Evolutionary conservation across 306 rosid species (phyloP).

Genomic region (Pterocarpus macrocarpus): DNA sequence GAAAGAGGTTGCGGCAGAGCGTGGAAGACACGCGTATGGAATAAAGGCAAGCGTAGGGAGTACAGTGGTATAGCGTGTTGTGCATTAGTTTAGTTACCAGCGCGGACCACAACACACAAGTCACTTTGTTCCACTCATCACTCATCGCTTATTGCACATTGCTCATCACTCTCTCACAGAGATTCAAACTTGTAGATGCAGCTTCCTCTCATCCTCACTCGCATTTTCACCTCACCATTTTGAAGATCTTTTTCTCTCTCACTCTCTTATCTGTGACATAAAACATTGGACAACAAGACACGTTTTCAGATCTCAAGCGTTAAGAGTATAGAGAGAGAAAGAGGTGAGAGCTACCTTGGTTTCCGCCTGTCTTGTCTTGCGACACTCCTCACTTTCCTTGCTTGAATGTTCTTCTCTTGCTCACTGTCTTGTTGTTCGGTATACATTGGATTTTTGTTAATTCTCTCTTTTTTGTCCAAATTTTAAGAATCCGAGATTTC

Average conservation of each 20-base stretch:
- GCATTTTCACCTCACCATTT: not conserved
- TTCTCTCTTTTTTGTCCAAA: not conserved
- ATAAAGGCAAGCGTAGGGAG: not conserved
- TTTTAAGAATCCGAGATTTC: slow-evolving; percentile 34
- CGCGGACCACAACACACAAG: slow-evolving; percentile 41
- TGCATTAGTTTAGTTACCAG: not conserved
- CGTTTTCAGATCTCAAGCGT: slow-evolving; percentile 57
- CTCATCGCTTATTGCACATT: slow-evolving; percentile 36
- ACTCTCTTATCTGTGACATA: not conserved
- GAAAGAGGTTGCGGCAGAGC: slow-evolving; percentile 40
- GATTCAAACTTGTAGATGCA: slow-evolving; percentile 6
- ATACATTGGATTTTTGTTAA: not conserved
- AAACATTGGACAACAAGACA: not conserved
- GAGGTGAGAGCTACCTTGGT: slow-evolving; percentile 32
- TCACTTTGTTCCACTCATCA: slow-evolving; percentile 24
- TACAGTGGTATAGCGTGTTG: slow-evolving; percentile 28
- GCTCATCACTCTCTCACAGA: slow-evolving; percentile 11
- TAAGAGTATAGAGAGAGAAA: slow-evolving; percentile 8
- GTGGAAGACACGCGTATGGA: slow-evolving; percentile 56
- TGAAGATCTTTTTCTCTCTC: slow-evolving; percentile 42
- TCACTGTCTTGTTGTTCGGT: not conserved
- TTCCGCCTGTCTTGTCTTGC: not conserved
- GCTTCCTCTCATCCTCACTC: slow-evolving; percentile 18
- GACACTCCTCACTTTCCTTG: slow-evolving; percentile 20
- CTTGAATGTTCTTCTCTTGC: not conserved